phyloP scores from a whole-genome alignment of 306 rosid genomes.

The Pyrus communis region DNA sequence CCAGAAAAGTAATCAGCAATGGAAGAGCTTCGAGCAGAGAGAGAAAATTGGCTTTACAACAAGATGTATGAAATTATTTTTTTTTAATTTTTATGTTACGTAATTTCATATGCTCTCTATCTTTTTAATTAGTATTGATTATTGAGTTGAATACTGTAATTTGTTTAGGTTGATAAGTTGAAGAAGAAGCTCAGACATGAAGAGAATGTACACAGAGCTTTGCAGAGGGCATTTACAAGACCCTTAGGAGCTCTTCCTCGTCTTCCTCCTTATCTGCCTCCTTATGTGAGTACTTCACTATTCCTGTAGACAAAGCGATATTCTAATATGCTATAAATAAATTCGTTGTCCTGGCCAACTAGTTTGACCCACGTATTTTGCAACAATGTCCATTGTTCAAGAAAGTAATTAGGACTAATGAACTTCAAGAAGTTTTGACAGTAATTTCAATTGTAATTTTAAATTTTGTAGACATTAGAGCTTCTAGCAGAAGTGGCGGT shows the following conservation, averaged over 20 bases:
- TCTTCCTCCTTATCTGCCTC: constrained; percentile 89
- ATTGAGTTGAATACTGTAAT: constrained; percentile 7
- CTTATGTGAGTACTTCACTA: constrained; percentile 44
- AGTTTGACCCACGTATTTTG: background rate
- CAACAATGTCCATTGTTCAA: background rate
- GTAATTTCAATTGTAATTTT: constrained; percentile 7
- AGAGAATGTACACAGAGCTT: constrained; percentile 75
- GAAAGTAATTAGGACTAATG: background rate
- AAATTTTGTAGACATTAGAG: constrained; percentile 48
- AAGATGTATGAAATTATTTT: constrained; percentile 50
- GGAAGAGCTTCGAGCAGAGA: constrained; percentile 41
- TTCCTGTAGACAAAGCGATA: background rate
- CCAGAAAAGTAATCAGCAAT: constrained; percentile 26
- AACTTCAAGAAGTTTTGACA: background rate
- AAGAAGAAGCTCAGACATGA: constrained; percentile 86
- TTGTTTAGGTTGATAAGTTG: constrained; percentile 77
- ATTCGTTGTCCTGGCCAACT: background rate
- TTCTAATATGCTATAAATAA: too few relatives aligned
- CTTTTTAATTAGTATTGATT: background rate
- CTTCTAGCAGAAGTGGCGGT: constrained; percentile 96
- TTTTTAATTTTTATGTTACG: background rate
- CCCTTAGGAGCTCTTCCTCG: constrained; percentile 97
- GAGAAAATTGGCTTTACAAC: constrained; percentile 64
- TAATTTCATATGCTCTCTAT: background rate
- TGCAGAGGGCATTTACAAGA: constrained; percentile 83